These are phyloP conservation scores for Syzygium malaccense DNA, from an alignment of 441 rosid genomes.

Conservation along the genomic window DNA sequence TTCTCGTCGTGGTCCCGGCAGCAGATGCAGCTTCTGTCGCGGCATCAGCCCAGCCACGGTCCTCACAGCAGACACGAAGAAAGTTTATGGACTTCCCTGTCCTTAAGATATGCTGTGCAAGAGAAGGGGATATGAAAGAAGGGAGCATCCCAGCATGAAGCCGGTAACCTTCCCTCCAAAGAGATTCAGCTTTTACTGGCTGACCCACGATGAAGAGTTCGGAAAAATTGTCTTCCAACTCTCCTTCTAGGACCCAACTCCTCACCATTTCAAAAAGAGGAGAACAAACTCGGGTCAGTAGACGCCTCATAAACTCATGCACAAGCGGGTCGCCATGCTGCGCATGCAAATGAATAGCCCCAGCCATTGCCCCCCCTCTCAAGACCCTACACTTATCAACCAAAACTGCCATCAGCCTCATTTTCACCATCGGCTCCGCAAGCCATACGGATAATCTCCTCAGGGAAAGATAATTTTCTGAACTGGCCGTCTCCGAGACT, in stretches of 20 bases:
- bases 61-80: slow-evolving; percentile 92
- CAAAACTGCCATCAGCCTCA: slow-evolving; percentile 95
- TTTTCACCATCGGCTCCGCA: slow-evolving; percentile 87
- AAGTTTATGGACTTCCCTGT: slow-evolving; percentile 94
- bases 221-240: slow-evolving; percentile 79
- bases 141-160: slow-evolving; percentile 90
- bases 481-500: slow-evolving; percentile 57
- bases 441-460: slow-evolving; percentile 93
- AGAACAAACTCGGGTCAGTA: slow-evolving; percentile 77
- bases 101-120: slow-evolving; percentile 85
- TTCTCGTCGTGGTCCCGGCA: slow-evolving; percentile 78
- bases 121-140: slow-evolving; percentile 73
- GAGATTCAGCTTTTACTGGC: slow-evolving; percentile 83
- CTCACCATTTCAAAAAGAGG: slow-evolving; percentile 96
- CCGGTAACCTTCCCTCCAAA: slow-evolving; percentile 95
- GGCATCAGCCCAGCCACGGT: slow-evolving; percentile 88
- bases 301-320: slow-evolving; percentile 69
- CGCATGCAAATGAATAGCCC: slow-evolving; percentile 92
- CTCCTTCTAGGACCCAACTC: slow-evolving; percentile 98
- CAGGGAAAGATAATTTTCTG: slow-evolving; percentile 64
- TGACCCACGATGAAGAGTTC: slow-evolving; percentile 86
- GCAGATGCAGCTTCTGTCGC: slow-evolving; percentile 86
- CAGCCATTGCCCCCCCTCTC: slow-evolving; percentile 97
- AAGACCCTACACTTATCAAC: slow-evolving; percentile 81
- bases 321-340: slow-evolving; percentile 92